These are phyloP conservation scores for Ceratobasidium sp. DNA, from an alignment of 1,284 basidiomycete species.

Conservation along the genomic window DNA sequence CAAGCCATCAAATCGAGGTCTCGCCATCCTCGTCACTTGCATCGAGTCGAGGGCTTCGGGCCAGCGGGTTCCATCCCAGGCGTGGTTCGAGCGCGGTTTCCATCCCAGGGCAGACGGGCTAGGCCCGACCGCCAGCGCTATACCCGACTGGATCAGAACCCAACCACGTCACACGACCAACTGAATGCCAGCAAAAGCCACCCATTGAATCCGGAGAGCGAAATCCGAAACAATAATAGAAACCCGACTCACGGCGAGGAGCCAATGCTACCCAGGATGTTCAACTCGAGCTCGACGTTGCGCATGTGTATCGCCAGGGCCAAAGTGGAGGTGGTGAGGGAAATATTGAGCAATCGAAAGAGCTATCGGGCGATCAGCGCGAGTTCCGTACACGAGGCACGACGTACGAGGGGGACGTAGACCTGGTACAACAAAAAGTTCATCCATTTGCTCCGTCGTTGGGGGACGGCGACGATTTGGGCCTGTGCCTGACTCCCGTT, in stretches of 20 bases:
- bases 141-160: background rate
- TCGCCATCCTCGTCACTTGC: too few species aligned
- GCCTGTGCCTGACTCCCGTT: background rate
- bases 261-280: slow-evolving; percentile 74
- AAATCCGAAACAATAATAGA: slow-evolving; percentile 9
- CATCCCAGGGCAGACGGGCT: background rate
- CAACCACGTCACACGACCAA: background rate
- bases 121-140: background rate
- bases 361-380: slow-evolving; percentile 57
- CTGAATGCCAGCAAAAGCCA: background rate
- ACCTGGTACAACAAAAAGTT: slow-evolving; percentile 72
- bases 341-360: slow-evolving; percentile 83
- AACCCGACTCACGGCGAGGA: slow-evolving; percentile 71
- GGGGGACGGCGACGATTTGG: background rate
- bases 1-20: too few species aligned
- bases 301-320: slow-evolving; percentile 82
- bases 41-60: too few species aligned
- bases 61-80: background rate
- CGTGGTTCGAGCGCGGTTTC: background rate
- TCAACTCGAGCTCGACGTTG: slow-evolving; percentile 58
- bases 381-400: slow-evolving; percentile 46
- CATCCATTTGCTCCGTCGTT: slow-evolving; percentile 35
- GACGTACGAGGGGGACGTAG: slow-evolving; percentile 75
- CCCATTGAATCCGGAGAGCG: background rate
- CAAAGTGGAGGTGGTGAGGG: slow-evolving; percentile 79